These are phyloP conservation scores for Candida saitoana DNA, from an alignment of 805 yeast species.

Conservation along the genomic window DNA sequence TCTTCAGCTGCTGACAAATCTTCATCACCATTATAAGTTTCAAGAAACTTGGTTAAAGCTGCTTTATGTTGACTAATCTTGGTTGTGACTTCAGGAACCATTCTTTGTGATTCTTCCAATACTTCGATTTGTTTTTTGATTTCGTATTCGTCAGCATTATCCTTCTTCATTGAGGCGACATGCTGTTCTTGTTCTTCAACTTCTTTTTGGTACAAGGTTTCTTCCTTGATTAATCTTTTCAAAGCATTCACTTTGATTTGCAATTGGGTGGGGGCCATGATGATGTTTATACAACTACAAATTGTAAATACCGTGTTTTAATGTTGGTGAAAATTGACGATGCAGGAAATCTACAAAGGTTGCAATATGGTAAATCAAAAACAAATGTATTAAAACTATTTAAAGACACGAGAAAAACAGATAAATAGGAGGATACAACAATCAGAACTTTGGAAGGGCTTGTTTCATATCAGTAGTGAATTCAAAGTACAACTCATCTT, in stretches of 20 bases:
- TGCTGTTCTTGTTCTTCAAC: slow-evolving; percentile 47
- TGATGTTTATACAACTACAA: too few species aligned
- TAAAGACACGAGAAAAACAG: too few species aligned
- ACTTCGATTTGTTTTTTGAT: slow-evolving; percentile 46
- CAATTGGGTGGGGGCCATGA: slow-evolving; percentile 62
- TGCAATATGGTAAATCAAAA: background rate
- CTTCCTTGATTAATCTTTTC: slow-evolving; percentile 65
- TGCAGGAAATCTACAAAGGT: too few species aligned
- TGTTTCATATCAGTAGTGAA: background rate
- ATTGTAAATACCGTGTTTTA: background rate
- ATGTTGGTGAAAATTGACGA: background rate
- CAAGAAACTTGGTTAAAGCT: slow-evolving; percentile 9
- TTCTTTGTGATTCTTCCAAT: slow-evolving; percentile 34
- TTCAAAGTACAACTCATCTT: slow-evolving; percentile 6
- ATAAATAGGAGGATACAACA: too few species aligned
- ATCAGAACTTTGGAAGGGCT: background rate
- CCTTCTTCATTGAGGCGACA: slow-evolving; percentile 45
- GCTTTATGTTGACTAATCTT: slow-evolving; percentile 18
- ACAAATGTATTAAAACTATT: background rate
- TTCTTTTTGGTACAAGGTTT: slow-evolving; percentile 56
- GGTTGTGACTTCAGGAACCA: slow-evolving; percentile 27
- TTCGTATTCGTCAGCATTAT: slow-evolving; percentile 59
- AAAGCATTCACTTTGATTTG: slow-evolving; percentile 72
- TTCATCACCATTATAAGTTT: slow-evolving; percentile 25
- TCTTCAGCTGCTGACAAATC: slow-evolving; percentile 20